Percentiles rank a stretch among this genome's conserved stretches.
These are phyloP conservation scores for Chalciporus sp. DNA, from an alignment of 1,284 basidiomycete genomes.

Conservation along the genomic window DNA sequence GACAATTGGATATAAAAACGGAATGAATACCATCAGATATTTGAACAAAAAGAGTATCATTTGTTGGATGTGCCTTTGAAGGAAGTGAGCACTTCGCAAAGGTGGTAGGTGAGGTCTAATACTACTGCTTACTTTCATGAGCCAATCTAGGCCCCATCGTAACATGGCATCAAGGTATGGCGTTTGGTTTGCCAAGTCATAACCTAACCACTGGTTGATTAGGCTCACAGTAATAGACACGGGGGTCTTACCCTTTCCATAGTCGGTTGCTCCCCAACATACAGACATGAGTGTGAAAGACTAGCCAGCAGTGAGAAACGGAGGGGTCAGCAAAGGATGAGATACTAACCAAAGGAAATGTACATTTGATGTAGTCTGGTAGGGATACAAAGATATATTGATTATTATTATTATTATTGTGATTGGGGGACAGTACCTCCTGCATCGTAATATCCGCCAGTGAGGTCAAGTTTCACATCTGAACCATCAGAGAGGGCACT, in stretches of 20 bases:
- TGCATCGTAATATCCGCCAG: conserved; percentile 91
- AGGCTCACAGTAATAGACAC: not conserved
- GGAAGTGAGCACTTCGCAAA: not conserved
- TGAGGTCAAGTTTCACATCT: conserved; percentile 75
- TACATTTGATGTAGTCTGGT: conserved; percentile 85
- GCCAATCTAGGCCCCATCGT: conserved; percentile 90
- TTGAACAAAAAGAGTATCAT: conserved; percentile 78
- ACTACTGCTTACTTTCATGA: conserved; percentile 66
- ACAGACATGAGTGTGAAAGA: conserved; percentile 81
- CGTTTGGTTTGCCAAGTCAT: conserved; percentile 82
- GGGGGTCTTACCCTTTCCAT: conserved; percentile 60
- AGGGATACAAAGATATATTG: conserved; percentile 3
- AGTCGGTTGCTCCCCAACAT: conserved; percentile 87
- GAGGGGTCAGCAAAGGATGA: not conserved
- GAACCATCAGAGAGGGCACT: conserved; percentile 77
- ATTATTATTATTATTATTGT: not conserved
- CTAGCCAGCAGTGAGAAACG: conserved; percentile 36
- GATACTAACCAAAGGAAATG: conserved; percentile 68
- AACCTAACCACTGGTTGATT: conserved; percentile 48
- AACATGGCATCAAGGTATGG: conserved; percentile 86
- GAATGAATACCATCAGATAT: conserved; percentile 58
- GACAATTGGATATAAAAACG: not conserved
- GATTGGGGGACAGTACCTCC: conserved; percentile 54
- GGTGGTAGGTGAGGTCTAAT: not conserved
- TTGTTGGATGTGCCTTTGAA: conserved; percentile 75